Conservation (phyloP, 1,139 yeast genomes). For the Fermentozyma sake region DNA sequence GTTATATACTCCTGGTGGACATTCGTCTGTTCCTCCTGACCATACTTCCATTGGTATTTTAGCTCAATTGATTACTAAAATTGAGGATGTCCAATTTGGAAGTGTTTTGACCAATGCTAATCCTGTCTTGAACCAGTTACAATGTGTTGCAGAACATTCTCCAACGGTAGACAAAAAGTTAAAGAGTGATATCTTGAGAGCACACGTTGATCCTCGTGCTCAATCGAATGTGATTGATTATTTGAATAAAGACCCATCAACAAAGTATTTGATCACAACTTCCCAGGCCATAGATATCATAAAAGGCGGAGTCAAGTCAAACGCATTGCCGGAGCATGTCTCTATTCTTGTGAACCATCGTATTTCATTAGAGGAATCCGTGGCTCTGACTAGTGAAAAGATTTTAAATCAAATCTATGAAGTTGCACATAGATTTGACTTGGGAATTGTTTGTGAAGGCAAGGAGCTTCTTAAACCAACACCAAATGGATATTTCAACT, state of each 20-base stretch:
- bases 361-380: constrained; percentile 48
- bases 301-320: constrained; percentile 65
- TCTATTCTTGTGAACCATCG: constrained; percentile 55
- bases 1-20: constrained; percentile 45
- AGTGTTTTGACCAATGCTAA: constrained; percentile 35
- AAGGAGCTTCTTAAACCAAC: constrained; percentile 25
- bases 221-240: constrained; percentile 37
- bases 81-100: constrained; percentile 33
- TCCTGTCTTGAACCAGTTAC: constrained; percentile 38
- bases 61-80: constrained; percentile 32
- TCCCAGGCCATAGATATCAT: constrained; percentile 69
- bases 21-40: constrained; percentile 44
- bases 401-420: constrained; percentile 30
- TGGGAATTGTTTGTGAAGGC: constrained; percentile 43
- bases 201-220: constrained; percentile 38
- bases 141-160: constrained; percentile 43
- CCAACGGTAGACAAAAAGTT: constrained; percentile 22
- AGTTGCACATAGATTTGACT: constrained; percentile 41
- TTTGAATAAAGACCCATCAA: constrained; percentile 15
- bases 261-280: constrained; percentile 50
- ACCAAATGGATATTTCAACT: constrained; percentile 42
- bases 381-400: constrained; percentile 35
- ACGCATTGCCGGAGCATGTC: constrained; percentile 71
- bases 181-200: constrained; percentile 35
- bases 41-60: constrained; percentile 47